Base-by-base conservation (phyloP, 306 rosid genomes). In the Rosa persica region DNA sequence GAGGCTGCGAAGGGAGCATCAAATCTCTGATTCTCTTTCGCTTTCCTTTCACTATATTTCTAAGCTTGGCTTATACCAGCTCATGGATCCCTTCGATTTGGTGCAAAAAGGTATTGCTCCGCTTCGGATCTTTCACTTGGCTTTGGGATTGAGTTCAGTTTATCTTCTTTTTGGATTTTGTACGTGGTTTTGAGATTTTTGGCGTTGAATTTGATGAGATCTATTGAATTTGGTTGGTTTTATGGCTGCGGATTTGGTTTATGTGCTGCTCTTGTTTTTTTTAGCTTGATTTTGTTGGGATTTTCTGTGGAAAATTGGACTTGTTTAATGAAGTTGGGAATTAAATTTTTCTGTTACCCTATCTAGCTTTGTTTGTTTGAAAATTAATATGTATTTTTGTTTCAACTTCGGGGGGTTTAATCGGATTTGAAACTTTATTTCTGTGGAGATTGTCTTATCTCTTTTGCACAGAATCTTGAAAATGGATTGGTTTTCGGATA, bases 41-140 rank as follows among this genome's bases (percentile, higher is more conserved):
- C 10, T 40, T 75, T 75, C 65, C 39, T 61, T 12, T 76, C 47
- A 6, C 69, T n/a, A n/a, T n/a, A n/a, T n/a, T n/a, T 62, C 79
- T 78, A 69, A 83, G 81, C 85, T 88, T 70, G 60, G 74, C 81
- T 74, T n/a, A 74, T 75, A 67, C 75, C 67, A 71, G 51, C 81
- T 58, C 36, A 94, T 94, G 98, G 97, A 88, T 89, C 87, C 95
- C 70, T 88, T 89, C 78, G 92, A 90, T 87, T 91, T 91, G 92
- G 80, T 94, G 82, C 93, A 97, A n/a, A 87, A 90, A 90, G 97
- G 97, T 94, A 79, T 27, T 79, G 5, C 34, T 77, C 72, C 71
- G 5, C 44, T 30, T 62, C n/a, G n/a, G n/a, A n/a, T n/a, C n/a
- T n/a, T n/a, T n/a, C n/a, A n/a, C n/a, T n/a, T n/a, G n/a, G n/a